Evolutionary conservation across 768 basidiomycete species (phyloP), one percentile per base, ranked within the genome.

Genomic region (Pleurotus tuber-regium): DNA sequence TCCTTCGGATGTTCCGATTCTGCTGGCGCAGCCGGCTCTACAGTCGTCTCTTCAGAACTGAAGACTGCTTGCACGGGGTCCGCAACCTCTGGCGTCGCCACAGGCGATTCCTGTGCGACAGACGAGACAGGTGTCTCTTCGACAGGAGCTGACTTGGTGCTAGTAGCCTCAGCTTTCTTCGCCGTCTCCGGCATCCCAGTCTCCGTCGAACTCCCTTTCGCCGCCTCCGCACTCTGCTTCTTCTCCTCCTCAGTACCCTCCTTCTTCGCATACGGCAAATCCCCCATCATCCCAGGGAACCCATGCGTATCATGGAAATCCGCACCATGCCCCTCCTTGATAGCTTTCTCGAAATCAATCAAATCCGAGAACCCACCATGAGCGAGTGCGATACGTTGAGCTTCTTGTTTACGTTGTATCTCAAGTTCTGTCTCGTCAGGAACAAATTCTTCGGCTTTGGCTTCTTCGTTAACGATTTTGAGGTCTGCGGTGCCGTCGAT

Each of bases 401-500:
- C 78, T 62, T 80, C 79, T 62, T 79, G 77, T 62, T 76, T 67
- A 9, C 63, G 66, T 60, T 76, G 68, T 31, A 78, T 77, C 59
- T 80, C 77, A n/a, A 72, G 59, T 53, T 77, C 74, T 42, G 69
- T 63, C 54, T 67, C 67, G 40, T 69, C 68, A 1, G 65, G 67
- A 8, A 68, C 67, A 54, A 66, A 72, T 26, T 76, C 73, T 51
- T 80, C 76, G 11, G 61, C 53, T 43, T 66, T 65, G 31, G 74
- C 66, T 58, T 68, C 57, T 61, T 74, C 69, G 54, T 74, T 74
- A 53, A 69, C 54, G 16, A 63, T 62, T 12, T 68, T 66, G 48
- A 88, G 73, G 57, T 87, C 79, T 2, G 72, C 81, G 3, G 83
- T 80, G 47, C 87, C 88, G 53, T 87, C 83, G 14, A 87, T 60